Conservation (phyloP, 305 asterid genomes). For the Euphrasia arctica region DNA sequence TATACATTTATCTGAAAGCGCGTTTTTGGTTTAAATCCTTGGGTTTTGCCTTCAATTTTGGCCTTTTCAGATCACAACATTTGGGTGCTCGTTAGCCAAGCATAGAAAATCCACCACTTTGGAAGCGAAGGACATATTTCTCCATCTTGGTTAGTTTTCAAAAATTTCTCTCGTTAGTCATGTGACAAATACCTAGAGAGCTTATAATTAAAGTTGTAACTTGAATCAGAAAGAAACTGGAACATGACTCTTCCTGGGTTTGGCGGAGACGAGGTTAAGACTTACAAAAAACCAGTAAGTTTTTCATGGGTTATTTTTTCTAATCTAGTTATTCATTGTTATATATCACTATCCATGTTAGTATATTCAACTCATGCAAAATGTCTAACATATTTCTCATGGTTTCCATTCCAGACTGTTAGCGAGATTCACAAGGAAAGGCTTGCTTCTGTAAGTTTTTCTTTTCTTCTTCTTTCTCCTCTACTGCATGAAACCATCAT, state of each 20-base stretch:
- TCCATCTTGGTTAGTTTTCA: conserved; percentile 74
- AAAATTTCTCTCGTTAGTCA: conserved; percentile 5
- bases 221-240: conserved; percentile 83
- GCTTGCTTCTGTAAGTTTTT: conserved; percentile 61
- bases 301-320: conserved; percentile 16
- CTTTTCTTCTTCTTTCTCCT: conserved; percentile 16
- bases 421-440: conserved; percentile 85
- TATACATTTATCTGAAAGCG: conserved; percentile 7
- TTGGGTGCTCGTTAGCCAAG: conserved; percentile 89
- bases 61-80: conserved; percentile 56
- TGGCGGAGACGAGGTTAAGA: conserved; percentile 91
- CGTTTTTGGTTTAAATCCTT: background rate
- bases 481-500: conserved; percentile 3
- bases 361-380: background rate
- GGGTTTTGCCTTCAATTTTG: conserved; percentile 1
- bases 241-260: conserved; percentile 80
- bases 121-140: conserved; percentile 89
- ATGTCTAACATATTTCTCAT: conserved; percentile 23
- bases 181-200: conserved; percentile 16
- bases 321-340: conserved; percentile 9
- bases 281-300: conserved; percentile 71
- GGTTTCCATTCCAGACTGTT: conserved; percentile 41
- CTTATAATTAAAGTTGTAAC: conserved; percentile 29
- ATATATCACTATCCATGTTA: background rate
- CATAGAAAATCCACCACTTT: conserved; percentile 85